Evolutionary conservation across 176 grass and related monocot genomes (phyloP), one percentile per base, ranked within the genome.

Genomic region (Triticum turgidum): DNA sequence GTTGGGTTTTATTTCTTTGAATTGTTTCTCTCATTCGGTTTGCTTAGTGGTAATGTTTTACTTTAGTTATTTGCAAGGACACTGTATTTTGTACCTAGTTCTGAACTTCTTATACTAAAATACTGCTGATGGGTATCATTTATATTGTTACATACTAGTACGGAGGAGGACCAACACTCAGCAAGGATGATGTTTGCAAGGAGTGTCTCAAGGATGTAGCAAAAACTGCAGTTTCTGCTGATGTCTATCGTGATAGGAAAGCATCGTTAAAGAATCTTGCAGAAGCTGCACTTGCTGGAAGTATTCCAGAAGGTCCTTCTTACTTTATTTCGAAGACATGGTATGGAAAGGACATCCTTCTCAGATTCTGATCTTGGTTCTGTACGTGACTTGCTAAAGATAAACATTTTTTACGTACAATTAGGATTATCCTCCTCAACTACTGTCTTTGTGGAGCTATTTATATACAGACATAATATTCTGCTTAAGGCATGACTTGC

Each of bases 301-400:
- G 79, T 65, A 82, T 68, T 63, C 73, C 71, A 74, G 89, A 94
- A 83, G 84, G 76, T 61, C 73, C 65, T 88, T 92, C 87, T 45
- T 93, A 99, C 86, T 96, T 94, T 78, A 86, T 99, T 75, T 99
- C 97, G 15, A 96, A 81, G 62, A 67, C 90, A 83, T 99, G 97
- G 97, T 99, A 92, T 49, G 89, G 41, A 34, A 83, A 76, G 6
- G 42, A 72, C 51, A 87, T 66, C 56, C 65, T 78, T 78, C 65
- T 73, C 61, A 80, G 24, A 86, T 84, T 82, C 22, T 61, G 25
- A 73, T 77, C 49, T 74, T 76, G 5, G 33, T 62, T 49, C 56
- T 78, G 7, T 79, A 58, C 72, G 15, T 59, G 32, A 82, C 72
- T 37, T 84, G 59, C 58, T 15, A 61, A 79, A 78, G 34, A 10